These are phyloP conservation scores for Singerocomus rubriflavus DNA, from an alignment of 1,284 basidiomycete genomes.

Conservation along the genomic window DNA sequence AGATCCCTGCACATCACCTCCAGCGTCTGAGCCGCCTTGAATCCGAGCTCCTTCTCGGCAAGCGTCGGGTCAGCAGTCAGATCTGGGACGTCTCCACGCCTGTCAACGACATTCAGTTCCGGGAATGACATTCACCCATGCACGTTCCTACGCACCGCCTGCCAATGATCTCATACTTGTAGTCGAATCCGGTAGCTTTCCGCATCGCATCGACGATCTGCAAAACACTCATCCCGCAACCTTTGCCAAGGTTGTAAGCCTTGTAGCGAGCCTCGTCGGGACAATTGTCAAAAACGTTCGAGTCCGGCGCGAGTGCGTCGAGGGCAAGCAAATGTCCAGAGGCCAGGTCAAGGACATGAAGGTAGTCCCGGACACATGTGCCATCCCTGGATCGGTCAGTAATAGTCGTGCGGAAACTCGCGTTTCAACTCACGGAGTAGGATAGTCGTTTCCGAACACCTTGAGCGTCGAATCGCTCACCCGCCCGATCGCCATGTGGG, in stretches of 20 bases:
- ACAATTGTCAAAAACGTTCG: conserved; percentile 53
- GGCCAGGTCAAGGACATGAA: conserved; percentile 96
- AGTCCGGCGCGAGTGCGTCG: conserved; percentile 73
- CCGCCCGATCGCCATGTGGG: conserved; percentile 94
- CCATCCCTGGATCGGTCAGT: conserved; percentile 66
- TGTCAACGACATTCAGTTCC: conserved; percentile 32
- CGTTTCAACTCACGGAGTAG: conserved; percentile 68
- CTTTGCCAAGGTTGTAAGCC: conserved; percentile 96
- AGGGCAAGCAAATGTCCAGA: conserved; percentile 91
- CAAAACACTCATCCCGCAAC: conserved; percentile 88
- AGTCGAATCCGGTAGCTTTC: conserved; percentile 86
- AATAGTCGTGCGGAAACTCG: background rate
- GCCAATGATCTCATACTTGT: conserved; percentile 87
- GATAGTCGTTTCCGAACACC: conserved; percentile 98
- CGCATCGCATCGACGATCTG: conserved; percentile 96
- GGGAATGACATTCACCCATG: background rate
- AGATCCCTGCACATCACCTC: conserved; percentile 91
- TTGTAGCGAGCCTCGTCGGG: conserved; percentile 67
- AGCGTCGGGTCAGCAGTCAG: conserved; percentile 92
- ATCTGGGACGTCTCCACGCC: conserved; percentile 94
- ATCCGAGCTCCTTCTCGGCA: conserved; percentile 93
- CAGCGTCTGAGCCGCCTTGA: conserved; percentile 79
- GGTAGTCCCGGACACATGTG: conserved; percentile 96
- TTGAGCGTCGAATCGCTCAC: conserved; percentile 79
- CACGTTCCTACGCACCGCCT: conserved; percentile 61